Conservation (phyloP, 805 yeast genomes). For the Suhomyces tanzawaensis region DNA sequence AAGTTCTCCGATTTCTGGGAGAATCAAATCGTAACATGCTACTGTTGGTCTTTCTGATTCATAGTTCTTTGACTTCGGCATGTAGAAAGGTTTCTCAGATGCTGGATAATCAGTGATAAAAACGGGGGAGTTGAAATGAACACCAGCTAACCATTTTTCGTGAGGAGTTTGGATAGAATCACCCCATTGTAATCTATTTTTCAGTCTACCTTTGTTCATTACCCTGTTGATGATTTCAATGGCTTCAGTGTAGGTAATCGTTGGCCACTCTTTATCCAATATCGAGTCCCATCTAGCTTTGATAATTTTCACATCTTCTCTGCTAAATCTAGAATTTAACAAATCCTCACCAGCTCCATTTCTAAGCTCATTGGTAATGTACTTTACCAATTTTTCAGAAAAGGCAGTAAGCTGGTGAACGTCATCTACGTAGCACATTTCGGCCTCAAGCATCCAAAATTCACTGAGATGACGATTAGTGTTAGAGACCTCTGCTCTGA, state of each 20-base stretch:
- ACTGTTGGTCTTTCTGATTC: slow-evolving; percentile 54
- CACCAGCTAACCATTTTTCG: slow-evolving; percentile 86
- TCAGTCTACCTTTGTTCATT: slow-evolving; percentile 39
- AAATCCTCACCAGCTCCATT: slow-evolving; percentile 30
- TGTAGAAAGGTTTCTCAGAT: slow-evolving; percentile 82
- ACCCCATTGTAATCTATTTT: slow-evolving; percentile 54
- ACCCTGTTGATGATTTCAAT: slow-evolving; percentile 47
- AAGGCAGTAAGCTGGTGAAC: slow-evolving; percentile 61
- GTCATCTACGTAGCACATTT: slow-evolving; percentile 61
- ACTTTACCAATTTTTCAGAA: slow-evolving; percentile 68
- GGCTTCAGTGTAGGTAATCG: slow-evolving; percentile 76
- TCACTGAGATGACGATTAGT: slow-evolving; percentile 91
- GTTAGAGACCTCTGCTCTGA: slow-evolving; percentile 89
- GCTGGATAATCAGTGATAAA: slow-evolving; percentile 88
- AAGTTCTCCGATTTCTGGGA: slow-evolving; percentile 91
- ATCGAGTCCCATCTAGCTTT: slow-evolving; percentile 59
- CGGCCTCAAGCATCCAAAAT: slow-evolving; percentile 98
- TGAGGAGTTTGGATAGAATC: slow-evolving; percentile 77
- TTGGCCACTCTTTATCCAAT: slow-evolving; percentile 54
- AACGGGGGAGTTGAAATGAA: slow-evolving; percentile 66
- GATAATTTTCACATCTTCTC: slow-evolving; percentile 36
- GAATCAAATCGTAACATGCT: slow-evolving; percentile 83
- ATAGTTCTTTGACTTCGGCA: slow-evolving; percentile 53
- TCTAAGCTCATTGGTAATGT: slow-evolving; percentile 26
- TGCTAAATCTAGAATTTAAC: slow-evolving; percentile 35